Evolutionary conservation across 176 grass and related monocot genomes (phyloP).

Genomic region (Aegilops bicornis): DNA sequence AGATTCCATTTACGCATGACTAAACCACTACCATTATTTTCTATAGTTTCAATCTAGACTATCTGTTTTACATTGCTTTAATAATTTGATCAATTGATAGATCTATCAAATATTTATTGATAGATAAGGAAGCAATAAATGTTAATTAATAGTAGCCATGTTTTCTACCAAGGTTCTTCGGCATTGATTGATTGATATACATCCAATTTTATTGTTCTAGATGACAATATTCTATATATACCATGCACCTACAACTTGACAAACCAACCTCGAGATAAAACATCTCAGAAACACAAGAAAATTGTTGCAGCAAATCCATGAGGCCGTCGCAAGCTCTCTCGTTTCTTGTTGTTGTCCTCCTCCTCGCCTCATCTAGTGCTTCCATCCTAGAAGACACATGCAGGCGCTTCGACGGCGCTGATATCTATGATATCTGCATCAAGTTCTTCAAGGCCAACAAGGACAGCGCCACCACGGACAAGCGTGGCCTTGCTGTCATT

Average conservation of each 20-base stretch:
- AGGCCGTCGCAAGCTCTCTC: not conserved
- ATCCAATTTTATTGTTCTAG: too few relatives aligned
- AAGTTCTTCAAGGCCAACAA: conserved; percentile 37
- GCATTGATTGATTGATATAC: too few relatives aligned
- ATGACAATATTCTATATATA: not conserved
- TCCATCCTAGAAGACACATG: conserved; percentile 51
- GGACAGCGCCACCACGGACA: conserved; percentile 18
- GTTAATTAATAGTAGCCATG: too few relatives aligned
- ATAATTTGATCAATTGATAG: too few relatives aligned
- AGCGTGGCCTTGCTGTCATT: conserved; percentile 41
- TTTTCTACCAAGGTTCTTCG: too few relatives aligned
- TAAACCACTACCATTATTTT: too few relatives aligned
- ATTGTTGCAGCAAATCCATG: not conserved
- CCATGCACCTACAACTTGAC: not conserved
- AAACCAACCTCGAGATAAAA: not conserved
- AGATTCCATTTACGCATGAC: too few relatives aligned
- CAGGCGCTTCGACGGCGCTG: too few relatives aligned
- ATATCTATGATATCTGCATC: conserved; percentile 25
- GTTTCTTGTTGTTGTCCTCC: not conserved
- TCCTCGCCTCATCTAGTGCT: not conserved
- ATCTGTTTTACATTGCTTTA: too few relatives aligned
- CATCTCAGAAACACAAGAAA: not conserved
- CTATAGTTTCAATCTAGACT: too few relatives aligned
- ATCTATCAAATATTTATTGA: too few relatives aligned
- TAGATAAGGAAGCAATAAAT: too few relatives aligned